Evolutionary conservation across 1,284 basidiomycete genomes (phyloP).

Genomic region (Singerocomus inundabilis): DNA sequence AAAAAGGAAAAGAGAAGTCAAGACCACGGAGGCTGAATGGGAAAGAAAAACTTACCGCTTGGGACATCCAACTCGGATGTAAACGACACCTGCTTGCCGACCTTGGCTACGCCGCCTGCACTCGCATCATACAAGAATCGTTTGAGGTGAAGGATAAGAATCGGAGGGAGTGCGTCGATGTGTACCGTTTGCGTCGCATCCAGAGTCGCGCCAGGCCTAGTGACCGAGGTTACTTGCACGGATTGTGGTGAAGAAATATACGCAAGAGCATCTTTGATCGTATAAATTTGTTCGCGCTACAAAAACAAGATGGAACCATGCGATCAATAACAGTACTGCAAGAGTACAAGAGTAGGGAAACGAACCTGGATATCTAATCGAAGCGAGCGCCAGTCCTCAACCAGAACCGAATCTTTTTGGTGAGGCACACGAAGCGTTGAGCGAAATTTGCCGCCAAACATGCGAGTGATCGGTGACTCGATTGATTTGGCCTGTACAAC

Average conservation of each 20-base stretch:
- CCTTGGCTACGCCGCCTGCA: slow-evolving; percentile 82
- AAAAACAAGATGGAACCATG: background rate
- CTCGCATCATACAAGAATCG: slow-evolving; percentile 86
- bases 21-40: background rate
- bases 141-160: slow-evolving; percentile 91
- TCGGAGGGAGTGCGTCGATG: slow-evolving; percentile 82
- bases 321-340: fast-evolving
- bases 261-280: slow-evolving; percentile 81
- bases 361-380: slow-evolving; percentile 85
- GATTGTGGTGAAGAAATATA: slow-evolving; percentile 81
- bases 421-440: slow-evolving; percentile 81
- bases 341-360: background rate
- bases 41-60: slow-evolving; percentile 46
- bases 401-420: slow-evolving; percentile 83
- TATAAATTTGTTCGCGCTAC: slow-evolving; percentile 71
- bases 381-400: slow-evolving; percentile 92
- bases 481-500: slow-evolving; percentile 64
- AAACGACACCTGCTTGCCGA: slow-evolving; percentile 81
- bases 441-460: slow-evolving; percentile 95
- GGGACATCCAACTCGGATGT: slow-evolving; percentile 77
- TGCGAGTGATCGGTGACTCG: slow-evolving; percentile 86
- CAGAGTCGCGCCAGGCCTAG: slow-evolving; percentile 57
- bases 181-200: slow-evolving; percentile 89
- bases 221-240: slow-evolving; percentile 66
- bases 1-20: background rate